These are phyloP conservation scores for Neoscytalidium dimidiatum DNA, from an alignment of 2,329 filamentous ascomycete genomes.

Conservation along the genomic window DNA sequence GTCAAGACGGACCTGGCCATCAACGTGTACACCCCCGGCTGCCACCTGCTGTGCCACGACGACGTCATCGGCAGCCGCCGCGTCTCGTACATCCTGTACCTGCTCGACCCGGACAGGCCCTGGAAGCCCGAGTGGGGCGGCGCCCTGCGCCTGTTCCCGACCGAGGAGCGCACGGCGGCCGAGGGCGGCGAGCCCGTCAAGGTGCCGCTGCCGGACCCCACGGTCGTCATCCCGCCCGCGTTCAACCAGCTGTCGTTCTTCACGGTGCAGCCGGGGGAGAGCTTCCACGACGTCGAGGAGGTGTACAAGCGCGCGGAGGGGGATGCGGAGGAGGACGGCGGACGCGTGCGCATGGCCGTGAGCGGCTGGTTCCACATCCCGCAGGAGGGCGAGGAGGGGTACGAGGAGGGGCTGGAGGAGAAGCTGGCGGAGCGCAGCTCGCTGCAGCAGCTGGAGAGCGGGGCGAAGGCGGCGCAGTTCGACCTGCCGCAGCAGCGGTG, in stretches of 20 bases:
- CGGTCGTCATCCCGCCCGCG: slow-evolving; percentile 83
- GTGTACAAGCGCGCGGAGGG: slow-evolving; percentile 72
- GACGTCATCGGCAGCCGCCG: slow-evolving; percentile 97
- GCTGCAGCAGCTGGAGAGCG: slow-evolving; percentile 81
- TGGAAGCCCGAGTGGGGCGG: slow-evolving; percentile 95
- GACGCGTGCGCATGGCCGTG: slow-evolving; percentile 91
- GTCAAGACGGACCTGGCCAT: slow-evolving; percentile 99
- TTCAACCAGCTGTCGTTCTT: slow-evolving; percentile 99
- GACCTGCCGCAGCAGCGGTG: slow-evolving; percentile 72
- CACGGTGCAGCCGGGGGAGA: slow-evolving; percentile 95
- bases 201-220: slow-evolving; percentile 76
- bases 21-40: slow-evolving; percentile 96
- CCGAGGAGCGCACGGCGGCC: slow-evolving; percentile 62
- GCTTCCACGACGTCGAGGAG: slow-evolving; percentile 98
- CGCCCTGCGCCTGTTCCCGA: slow-evolving; percentile 83
- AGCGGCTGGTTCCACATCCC: slow-evolving; percentile 99
- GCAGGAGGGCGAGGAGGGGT: slow-evolving; percentile 90
- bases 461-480: slow-evolving; percentile 79
- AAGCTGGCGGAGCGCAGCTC: slow-evolving; percentile 86
- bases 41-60: slow-evolving; percentile 94
- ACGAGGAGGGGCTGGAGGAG: slow-evolving; percentile 83
- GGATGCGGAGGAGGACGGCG: slow-evolving; percentile 67
- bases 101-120: slow-evolving; percentile 85
- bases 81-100: slow-evolving; percentile 95
- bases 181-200: slow-evolving; percentile 75